Evolutionary conservation across 352 stramenopile genomes (phyloP).

Genomic region (Phytophthora cryptogea): DNA sequence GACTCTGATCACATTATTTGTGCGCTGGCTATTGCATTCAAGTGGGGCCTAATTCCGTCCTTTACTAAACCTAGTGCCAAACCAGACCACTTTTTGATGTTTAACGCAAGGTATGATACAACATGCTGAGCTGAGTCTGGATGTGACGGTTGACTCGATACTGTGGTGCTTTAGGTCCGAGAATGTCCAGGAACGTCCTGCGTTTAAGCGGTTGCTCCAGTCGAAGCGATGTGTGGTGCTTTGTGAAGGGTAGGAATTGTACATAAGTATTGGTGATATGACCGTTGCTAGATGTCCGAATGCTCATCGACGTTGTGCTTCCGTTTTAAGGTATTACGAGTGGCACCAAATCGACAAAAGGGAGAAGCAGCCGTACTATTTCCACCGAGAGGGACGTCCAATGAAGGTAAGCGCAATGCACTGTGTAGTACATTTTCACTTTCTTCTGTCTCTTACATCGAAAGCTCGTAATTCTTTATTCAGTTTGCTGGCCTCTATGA

Average conservation of each 20-base stretch:
- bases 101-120: slow-evolving; percentile 71
- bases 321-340: slow-evolving; percentile 79
- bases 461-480: slow-evolving; percentile 1
- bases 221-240: slow-evolving; percentile 81
- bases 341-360: slow-evolving; percentile 89
- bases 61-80: slow-evolving; percentile 80
- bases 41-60: slow-evolving; percentile 85
- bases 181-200: slow-evolving; percentile 68
- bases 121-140: background rate
- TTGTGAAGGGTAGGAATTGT: slow-evolving; percentile 61
- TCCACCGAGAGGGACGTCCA: slow-evolving; percentile 47
- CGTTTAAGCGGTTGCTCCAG: slow-evolving; percentile 75
- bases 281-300: too few relatives aligned
- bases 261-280: background rate
- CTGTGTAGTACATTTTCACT: too few relatives aligned
- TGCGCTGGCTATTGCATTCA: background rate
- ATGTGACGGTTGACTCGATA: background rate
- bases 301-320: background rate
- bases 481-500: slow-evolving; percentile 90
- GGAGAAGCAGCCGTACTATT: slow-evolving; percentile 92
- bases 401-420: slow-evolving; percentile 50
- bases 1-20: slow-evolving; percentile 1
- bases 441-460: background rate
- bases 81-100: slow-evolving; percentile 87
- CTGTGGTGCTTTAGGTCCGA: slow-evolving; percentile 51